phyloP scores from a whole-genome alignment of 495 filamentous ascomycete species.

The Chaetomium fimeti region DNA sequence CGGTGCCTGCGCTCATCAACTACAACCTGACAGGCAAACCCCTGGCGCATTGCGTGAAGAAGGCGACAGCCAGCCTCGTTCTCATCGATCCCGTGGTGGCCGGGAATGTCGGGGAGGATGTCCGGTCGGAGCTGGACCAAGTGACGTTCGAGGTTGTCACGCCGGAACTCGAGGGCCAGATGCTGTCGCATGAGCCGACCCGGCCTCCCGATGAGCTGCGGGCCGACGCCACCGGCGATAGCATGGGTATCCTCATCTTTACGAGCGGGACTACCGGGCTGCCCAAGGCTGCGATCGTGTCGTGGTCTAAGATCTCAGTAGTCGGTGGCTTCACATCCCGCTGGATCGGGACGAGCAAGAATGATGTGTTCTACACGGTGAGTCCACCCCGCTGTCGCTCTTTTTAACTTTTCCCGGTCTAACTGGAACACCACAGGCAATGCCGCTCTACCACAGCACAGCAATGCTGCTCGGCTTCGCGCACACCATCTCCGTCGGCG shows the following conservation, averaged over 20 bases:
- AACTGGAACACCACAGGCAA: conserved; percentile 53
- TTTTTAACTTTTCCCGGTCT: not conserved
- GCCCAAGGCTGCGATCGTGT: conserved; percentile 85
- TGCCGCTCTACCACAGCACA: conserved; percentile 93
- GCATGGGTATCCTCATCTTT: conserved; percentile 76
- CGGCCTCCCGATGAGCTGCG: conserved; percentile 64
- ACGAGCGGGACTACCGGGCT: conserved; percentile 61
- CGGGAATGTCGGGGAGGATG: conserved; percentile 47
- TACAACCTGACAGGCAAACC: conserved; percentile 80
- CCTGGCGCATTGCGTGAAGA: conserved; percentile 73
- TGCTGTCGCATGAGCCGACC: conserved; percentile 53
- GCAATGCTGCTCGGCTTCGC: conserved; percentile 70
- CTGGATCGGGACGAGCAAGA: conserved; percentile 57
- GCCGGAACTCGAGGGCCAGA: conserved; percentile 61
- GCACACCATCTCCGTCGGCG: conserved; percentile 57
- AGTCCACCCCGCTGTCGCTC: conserved; percentile 14
- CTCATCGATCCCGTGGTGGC: conserved; percentile 72
- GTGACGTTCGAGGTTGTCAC: conserved; percentile 64
- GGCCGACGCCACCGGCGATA: conserved; percentile 47
- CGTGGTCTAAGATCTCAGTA: conserved; percentile 65
- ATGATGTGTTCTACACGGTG: conserved; percentile 82
- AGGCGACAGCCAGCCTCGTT: conserved; percentile 66
- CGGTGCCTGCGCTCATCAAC: conserved; percentile 89
- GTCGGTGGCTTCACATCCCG: conserved; percentile 54
- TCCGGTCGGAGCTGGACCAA: conserved; percentile 41